These are phyloP conservation scores for Umbelopsis ramanniana DNA, from an alignment of 192 early-diverging fungal genomes.

Conservation along the genomic window DNA sequence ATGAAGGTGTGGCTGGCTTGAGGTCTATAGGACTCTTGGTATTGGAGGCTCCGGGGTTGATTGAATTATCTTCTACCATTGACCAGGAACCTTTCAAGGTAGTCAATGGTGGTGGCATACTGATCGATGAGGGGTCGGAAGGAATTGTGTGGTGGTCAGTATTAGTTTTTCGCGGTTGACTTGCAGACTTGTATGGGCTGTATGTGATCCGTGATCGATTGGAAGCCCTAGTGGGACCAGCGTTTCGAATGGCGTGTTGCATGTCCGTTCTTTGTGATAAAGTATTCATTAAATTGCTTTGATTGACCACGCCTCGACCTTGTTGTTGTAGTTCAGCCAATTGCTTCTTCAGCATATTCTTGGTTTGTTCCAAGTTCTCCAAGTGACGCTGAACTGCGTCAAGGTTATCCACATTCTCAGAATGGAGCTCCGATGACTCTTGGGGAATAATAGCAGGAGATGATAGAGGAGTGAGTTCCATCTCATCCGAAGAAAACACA, in stretches of 20 bases:
- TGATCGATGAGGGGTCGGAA: neutral
- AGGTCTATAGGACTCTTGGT: neutral
- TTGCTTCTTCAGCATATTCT: constrained; percentile 28
- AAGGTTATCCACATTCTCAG: neutral
- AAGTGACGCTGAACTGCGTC: constrained; percentile 31
- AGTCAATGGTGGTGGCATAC: constrained; percentile 3
- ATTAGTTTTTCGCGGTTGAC: neutral
- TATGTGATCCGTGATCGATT: neutral
- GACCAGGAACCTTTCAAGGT: constrained; percentile 7
- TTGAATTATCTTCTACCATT: neutral
- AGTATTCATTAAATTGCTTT: neutral
- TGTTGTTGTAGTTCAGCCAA: constrained; percentile 35
- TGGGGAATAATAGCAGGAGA: constrained; percentile 66
- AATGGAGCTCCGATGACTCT: neutral
- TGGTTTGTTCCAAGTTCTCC: constrained; percentile 36
- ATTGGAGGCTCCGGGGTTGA: neutral
- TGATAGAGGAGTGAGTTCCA: constrained; percentile 62
- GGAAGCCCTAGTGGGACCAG: neutral
- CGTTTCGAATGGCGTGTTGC: neutral
- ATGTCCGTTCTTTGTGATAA: neutral
- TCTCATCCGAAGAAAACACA: constrained; percentile 31
- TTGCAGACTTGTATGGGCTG: neutral
- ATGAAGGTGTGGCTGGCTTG: constrained; percentile 6
- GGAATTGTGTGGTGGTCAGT: neutral
- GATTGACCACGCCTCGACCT: neutral